Base-by-base conservation (phyloP, 768 basidiomycete species). In the Boletellus emodensis region DNA sequence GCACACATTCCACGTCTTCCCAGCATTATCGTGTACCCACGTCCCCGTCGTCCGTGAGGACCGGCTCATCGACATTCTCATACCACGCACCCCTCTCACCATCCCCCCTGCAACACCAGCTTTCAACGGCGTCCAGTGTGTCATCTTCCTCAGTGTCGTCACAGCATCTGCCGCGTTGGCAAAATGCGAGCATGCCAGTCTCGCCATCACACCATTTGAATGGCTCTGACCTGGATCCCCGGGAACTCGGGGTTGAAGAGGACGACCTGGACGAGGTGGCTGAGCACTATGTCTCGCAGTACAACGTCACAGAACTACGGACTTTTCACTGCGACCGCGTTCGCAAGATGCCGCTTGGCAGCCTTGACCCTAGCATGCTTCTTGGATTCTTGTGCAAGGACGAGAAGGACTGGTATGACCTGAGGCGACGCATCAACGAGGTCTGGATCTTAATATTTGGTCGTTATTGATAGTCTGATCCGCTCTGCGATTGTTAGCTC, bases 321-420 rank as follows among this genome's bases (percentile, higher is more conserved):
- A 95, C 90, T 12, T 99, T 94, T 74, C 96, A 98, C 68, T 94
- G 93, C 65, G 96, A 99, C n/a, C 83, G 87, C 15, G 87, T 98
- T 35, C 78, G 92, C 63, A 97, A 95, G 81, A 95, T 98, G 90
- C 87, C 87, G 0, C 69, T 98, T 33, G 81, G 83, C 36, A 88
- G 87, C 26, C 72, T 99, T 48, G 96, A 98, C 66, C 96, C 95
- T 20, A 96, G 93, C 59, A 97, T 99, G 96, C 73, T 99, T 7
- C 79, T 98, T 52, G 94, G 94, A 11, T 98, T 99, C 65, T 63
- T 97, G 57, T 85, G 87, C 64, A 81, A 80, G 59, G 83, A 90
- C 61, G 87, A 91, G 69, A 73, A 64, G 15, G 95, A 98, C 47
- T 98, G 92, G 89, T 66, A 75, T 14, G 92, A 97, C 69, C 80